phyloP scores from a whole-genome alignment of 2,329 filamentous ascomycete species.

The Colletotrichum sp. region DNA sequence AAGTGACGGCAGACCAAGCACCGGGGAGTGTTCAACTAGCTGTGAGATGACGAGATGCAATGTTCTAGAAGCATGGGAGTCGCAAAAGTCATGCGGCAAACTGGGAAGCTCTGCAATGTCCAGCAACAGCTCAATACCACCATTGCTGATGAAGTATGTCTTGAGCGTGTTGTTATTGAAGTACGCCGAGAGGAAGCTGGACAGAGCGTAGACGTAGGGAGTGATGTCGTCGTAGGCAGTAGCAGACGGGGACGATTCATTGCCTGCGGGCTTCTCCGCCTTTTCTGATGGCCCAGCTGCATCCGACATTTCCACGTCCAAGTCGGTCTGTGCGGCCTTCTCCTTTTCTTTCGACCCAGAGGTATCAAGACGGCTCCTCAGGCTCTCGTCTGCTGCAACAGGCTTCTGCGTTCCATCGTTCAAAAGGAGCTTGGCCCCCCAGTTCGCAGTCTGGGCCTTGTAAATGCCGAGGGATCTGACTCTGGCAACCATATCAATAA shows the following conservation, averaged over 20 bases:
- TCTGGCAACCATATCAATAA: constrained; percentile 86
- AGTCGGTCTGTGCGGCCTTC: constrained; percentile 37
- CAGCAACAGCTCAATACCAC: constrained; percentile 83
- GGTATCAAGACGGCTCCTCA: constrained; percentile 30
- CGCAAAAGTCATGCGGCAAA: constrained; percentile 75
- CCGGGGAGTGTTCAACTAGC: constrained; percentile 80
- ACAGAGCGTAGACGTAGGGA: constrained; percentile 76
- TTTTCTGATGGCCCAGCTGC: constrained; percentile 33
- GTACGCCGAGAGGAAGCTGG: constrained; percentile 78
- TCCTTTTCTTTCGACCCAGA: constrained; percentile 44
- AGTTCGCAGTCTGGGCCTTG: constrained; percentile 71
- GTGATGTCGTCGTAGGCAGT: constrained; percentile 49
- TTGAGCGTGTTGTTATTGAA: constrained; percentile 78
- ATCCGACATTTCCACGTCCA: constrained; percentile 73
- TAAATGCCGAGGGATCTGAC: constrained; percentile 76
- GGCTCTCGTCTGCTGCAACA: constrained; percentile 57
- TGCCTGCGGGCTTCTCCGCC: constrained; percentile 20
- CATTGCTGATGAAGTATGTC: constrained; percentile 74
- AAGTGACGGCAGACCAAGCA: constrained; percentile 82
- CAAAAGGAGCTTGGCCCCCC: constrained; percentile 81
- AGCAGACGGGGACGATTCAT: constrained; percentile 27
- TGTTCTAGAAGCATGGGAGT: constrained; percentile 70
- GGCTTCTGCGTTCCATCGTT: constrained; percentile 62
- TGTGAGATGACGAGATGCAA: constrained; percentile 77
- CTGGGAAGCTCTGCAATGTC: constrained; percentile 85